A percentile compares a stretch with the other conserved stretches of the same genome.
Conservation (phyloP, 495 filamentous ascomycete genomes). For the Aspergillus cavernicola region DNA sequence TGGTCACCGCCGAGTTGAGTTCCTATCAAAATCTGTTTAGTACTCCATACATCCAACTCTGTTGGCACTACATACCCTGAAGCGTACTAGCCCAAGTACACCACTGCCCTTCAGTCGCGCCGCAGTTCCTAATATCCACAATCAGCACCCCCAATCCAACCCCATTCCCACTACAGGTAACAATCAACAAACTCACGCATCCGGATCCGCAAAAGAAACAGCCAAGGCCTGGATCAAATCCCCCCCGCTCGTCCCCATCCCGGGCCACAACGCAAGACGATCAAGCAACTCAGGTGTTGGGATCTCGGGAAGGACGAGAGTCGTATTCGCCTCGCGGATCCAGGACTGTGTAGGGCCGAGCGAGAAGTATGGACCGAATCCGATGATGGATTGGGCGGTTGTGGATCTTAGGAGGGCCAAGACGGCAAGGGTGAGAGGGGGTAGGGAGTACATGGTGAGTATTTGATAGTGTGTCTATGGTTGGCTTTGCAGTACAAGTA, state of each 20-base stretch:
- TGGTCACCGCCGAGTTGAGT: conserved; percentile 20
- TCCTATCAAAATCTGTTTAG: not conserved
- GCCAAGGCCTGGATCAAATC: conserved; percentile 37
- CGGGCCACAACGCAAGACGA: conserved; percentile 35
- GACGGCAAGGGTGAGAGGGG: not conserved
- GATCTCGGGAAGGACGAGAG: conserved; percentile 28
- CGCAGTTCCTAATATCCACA: conserved; percentile 26
- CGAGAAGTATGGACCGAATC: conserved; percentile 33
- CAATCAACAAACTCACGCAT: conserved; percentile 17
- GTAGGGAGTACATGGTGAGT: not conserved
- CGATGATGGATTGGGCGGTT: conserved; percentile 18
- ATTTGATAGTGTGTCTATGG: too few species aligned
- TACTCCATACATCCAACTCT: not conserved
- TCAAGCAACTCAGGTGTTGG: conserved; percentile 23
- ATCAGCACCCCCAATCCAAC: not conserved
- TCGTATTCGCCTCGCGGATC: conserved; percentile 35
- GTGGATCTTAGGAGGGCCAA: conserved; percentile 16
- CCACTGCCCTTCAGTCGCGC: conserved; percentile 30
- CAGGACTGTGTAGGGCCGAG: conserved; percentile 31
- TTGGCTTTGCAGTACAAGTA: too few species aligned
- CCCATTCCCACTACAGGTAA: too few species aligned
- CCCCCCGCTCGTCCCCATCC: conserved; percentile 36
- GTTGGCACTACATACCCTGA: conserved; percentile 14
- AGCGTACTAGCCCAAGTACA: conserved; percentile 35
- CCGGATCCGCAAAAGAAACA: conserved; percentile 29